Evolutionary conservation across 23 red algal species (phyloP), one percentile per base, ranked within the genome.

Genomic region (Gracilaria domingensis): DNA sequence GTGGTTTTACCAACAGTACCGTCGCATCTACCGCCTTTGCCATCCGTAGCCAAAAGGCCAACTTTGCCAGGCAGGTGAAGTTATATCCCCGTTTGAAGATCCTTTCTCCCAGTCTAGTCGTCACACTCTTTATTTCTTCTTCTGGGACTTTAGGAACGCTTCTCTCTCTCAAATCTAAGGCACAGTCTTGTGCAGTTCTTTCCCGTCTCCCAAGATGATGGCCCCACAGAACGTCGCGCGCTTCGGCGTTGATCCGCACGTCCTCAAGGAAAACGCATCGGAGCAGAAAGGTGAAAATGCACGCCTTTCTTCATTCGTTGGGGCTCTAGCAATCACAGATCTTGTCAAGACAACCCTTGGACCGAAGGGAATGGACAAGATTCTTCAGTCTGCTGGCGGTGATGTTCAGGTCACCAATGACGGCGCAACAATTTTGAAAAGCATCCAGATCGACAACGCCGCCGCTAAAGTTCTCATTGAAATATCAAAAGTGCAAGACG

Each of bases 261-360:
- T 99, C 12, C 83, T 99, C 66, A 84, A 95, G 26, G 73, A 90
- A 62, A 91, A 89, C 79, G 93, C 97, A 32, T 81, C 93, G 2
- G 97, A 99, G 73, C 90, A 99, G 59, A 94, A 88, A 48, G 97
- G 97, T 5, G 97, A 99, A 80, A 91, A 92, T 44, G 97, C 97
- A 21, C 97, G 97, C 48, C 53, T 99, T 37, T 95, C 93, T 13
- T 88, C 89, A n/a, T 96, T 99, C 64, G 91, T 96, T 18, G 97
- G 97, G 36, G 97, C 97, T 38, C 78, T 99, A 18, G 97, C 97
- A 51, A 86, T 99, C 48, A 95, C 94, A 24, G 97, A 99, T 83
- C 84, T 99, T 36, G 83, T 99, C 35, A 96, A 95, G 55, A 99
- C 97, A 13, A 99, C 97, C 1, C 84, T 98, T 53, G 89, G 89